Evolutionary conservation across 768 basidiomycete species (phyloP).

Genomic region (Pleurotus pulmonarius): DNA sequence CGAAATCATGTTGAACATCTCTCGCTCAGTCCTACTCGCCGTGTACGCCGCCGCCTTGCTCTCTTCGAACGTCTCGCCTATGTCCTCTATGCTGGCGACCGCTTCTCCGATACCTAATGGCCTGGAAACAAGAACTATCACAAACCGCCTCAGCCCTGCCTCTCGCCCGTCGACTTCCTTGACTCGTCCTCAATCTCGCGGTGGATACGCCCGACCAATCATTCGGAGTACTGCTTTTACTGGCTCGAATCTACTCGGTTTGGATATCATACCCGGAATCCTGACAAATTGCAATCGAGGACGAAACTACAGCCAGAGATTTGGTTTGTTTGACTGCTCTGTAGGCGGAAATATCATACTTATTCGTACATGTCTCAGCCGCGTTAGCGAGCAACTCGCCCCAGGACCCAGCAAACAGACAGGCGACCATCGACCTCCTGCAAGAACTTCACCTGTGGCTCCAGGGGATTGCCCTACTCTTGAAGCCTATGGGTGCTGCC

Average conservation of each 20-base stretch:
- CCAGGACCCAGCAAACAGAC: no score
- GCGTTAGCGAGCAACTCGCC: no score
- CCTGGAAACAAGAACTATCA: no score
- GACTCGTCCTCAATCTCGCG: not conserved
- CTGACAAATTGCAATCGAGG: no score
- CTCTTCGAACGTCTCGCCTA: slow-evolving; percentile 28
- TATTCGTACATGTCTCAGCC: no score
- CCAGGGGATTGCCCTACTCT: slow-evolving; percentile 18
- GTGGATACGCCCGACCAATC: not conserved
- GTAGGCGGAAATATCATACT: no score
- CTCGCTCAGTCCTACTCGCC: slow-evolving; percentile 24
- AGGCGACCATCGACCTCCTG: no score
- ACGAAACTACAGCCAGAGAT: no score
- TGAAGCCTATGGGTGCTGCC: slow-evolving; percentile 31
- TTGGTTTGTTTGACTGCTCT: no score
- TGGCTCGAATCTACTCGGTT: no score
- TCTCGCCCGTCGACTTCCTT: not conserved
- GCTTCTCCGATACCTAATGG: slow-evolving; percentile 33
- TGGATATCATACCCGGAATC: no score
- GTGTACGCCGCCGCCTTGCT: slow-evolving; percentile 37
- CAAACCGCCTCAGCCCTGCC: slow-evolving; percentile 8
- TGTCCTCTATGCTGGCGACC: slow-evolving; percentile 17
- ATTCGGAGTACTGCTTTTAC: no score
- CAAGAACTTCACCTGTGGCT: not conserved
- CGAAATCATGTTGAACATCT: slow-evolving; percentile 6